Evolutionary conservation across 2,329 filamentous ascomycete genomes (phyloP).

Genomic region (Pleochaeta shiraiana): DNA sequence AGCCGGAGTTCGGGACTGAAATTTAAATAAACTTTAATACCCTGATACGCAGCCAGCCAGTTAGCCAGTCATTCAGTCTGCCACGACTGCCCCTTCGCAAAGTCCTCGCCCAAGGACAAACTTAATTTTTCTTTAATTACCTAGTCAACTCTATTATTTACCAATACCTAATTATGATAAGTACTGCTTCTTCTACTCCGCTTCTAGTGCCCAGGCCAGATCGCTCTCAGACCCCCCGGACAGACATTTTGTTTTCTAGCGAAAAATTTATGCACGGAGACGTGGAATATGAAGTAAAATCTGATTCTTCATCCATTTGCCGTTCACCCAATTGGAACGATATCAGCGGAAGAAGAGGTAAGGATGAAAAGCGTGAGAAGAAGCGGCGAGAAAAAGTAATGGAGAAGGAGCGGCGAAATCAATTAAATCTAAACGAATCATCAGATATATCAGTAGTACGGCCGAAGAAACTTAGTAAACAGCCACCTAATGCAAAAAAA

Average conservation of each 20-base stretch:
- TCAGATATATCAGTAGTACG: background rate
- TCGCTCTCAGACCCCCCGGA: background rate
- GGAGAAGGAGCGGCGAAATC: constrained; percentile 19
- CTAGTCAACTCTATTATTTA: too few relatives aligned
- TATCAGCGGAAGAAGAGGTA: constrained; percentile 26
- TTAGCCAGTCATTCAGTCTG: too few relatives aligned
- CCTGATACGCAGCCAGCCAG: too few relatives aligned
- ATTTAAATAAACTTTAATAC: too few relatives aligned
- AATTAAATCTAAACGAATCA: constrained; percentile 19
- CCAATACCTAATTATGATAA: too few relatives aligned
- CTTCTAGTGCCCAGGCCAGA: background rate
- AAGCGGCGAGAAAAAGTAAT: constrained; percentile 10
- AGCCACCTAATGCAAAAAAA: background rate
- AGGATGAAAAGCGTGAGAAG: constrained; percentile 22
- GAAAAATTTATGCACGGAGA: constrained; percentile 6
- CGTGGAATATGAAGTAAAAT: constrained; percentile 8
- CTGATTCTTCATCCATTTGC: constrained; percentile 25
- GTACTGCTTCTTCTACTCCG: background rate
- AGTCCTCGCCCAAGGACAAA: too few relatives aligned
- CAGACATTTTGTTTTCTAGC: background rate
- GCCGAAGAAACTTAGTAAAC: constrained; percentile 15
- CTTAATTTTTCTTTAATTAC: too few relatives aligned
- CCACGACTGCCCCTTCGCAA: too few relatives aligned
- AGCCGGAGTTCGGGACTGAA: too few relatives aligned
- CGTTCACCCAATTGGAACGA: constrained; percentile 41